Percentiles rank a stretch among this genome's conserved stretches.
Conservation (phyloP, 1,139 yeast genomes). For the Saccharomyces uvarum region DNA sequence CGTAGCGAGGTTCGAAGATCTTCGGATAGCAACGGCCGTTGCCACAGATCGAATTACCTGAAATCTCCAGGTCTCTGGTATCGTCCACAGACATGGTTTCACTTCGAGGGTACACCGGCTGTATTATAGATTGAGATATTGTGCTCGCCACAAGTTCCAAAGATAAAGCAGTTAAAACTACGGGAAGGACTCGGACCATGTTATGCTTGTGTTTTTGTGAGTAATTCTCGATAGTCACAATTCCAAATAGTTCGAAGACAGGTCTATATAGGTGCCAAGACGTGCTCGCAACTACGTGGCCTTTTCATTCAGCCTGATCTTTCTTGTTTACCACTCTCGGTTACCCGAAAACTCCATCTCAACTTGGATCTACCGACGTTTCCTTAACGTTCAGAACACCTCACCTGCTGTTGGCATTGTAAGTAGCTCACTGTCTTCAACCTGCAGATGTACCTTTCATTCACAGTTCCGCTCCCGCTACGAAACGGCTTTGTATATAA, state of each 20-base stretch:
- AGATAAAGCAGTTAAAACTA: not conserved
- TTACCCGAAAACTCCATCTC: not conserved
- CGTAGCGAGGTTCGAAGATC: slow-evolving; percentile 49
- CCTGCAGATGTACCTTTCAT: not conserved
- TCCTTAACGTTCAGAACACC: not conserved
- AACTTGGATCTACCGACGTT: not conserved
- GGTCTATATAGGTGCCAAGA: not conserved
- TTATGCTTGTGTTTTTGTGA: not conserved
- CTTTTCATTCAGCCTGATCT: not conserved
- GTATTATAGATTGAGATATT: not conserved
- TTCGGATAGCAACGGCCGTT: slow-evolving; percentile 55
- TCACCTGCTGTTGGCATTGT: not conserved
- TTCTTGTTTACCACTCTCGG: not conserved
- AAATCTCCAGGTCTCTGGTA: not conserved
- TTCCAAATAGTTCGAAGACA: not conserved
- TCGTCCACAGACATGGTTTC: not conserved
- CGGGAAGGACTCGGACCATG: not conserved
- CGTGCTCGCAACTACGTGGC: not conserved
- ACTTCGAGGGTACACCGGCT: not conserved
- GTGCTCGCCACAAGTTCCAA: not conserved
- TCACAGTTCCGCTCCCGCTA: not conserved
- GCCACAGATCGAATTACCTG: slow-evolving; percentile 36
- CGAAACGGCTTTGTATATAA: not conserved
- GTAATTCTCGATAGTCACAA: not conserved
- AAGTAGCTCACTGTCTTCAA: not conserved